phyloP scores from a whole-genome alignment of 257 asterid species.

The Mitragyna speciosa region DNA sequence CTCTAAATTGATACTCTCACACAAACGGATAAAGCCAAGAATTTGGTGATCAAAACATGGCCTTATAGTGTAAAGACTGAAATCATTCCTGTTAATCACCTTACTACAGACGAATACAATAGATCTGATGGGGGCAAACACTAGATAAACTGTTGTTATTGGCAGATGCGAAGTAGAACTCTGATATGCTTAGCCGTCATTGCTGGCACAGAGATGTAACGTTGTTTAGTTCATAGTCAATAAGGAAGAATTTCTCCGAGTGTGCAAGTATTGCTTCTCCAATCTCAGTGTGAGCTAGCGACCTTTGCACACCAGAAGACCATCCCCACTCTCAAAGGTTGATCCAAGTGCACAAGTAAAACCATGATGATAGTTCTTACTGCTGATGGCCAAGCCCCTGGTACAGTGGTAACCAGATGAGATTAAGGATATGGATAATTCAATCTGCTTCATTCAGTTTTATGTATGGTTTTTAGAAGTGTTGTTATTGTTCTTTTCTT shows the following conservation, averaged over 20 bases:
- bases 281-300: not conserved
- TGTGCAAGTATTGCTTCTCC: not conserved
- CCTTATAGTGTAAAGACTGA: not conserved
- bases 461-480: too few species aligned
- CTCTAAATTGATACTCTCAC: not conserved
- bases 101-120: not conserved
- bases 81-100: not conserved
- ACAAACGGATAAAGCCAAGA: not conserved
- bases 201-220: not conserved
- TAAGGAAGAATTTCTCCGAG: not conserved
- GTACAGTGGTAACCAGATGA: not conserved
- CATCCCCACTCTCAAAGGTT: not conserved
- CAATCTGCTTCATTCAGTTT: too few species aligned
- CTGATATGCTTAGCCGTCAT: not conserved
- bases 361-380: not conserved
- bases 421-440: not conserved
- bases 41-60: not conserved
- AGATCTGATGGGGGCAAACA: not conserved
- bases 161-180: not conserved
- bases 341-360: not conserved
- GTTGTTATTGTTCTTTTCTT: too few species aligned
- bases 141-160: not conserved
- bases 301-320: not conserved
- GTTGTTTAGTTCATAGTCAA: not conserved
- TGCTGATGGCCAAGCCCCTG: not conserved